Base-by-base conservation (phyloP, 139 green algal species). In the Chlorella sp. region DNA sequence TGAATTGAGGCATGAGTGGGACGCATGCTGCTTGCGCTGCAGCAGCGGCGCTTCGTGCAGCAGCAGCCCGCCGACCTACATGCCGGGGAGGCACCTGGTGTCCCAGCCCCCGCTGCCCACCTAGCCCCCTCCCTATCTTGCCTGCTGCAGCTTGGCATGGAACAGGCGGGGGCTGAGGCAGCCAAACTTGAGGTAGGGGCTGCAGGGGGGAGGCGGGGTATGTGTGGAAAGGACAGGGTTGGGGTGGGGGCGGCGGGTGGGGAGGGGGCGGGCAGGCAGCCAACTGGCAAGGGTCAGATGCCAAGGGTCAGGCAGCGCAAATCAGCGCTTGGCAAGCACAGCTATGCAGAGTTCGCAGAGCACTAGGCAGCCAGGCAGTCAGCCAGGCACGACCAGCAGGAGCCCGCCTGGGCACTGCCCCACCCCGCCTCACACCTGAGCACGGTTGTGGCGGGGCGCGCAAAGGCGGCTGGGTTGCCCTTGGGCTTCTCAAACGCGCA, bases 401-500 rank as follows among this genome's bases (percentile, higher is more conserved):
- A 76, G 68, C 68, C 24, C 22, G 7, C 19, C 32, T 14, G 68
- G 2, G 24, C 73, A 21, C 30, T 1, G 5, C 30, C n/a, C 34
- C 22, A 15, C 34, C 28, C 34, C n/a, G 73, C 73, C n/a, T 2
- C 75, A 14, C 75, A 69, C 84, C 93, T 97, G 40, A 99, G 95
- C 71, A 97, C 95, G 22, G 96, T 98, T 66, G 96, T 98, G 86
- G 96, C 92, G 11, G 96, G 96, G 82, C 92, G 86, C 32, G 92
- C 39, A n/a, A 97, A 98, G n/a, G 94, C 93, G 11, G 93, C 89
- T 30, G 97, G 97, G 89, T 99, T 94, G 19, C 95, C 96, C 66
- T 97, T 95, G 39, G 97, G 97, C 92, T 99, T 99, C 82, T 98
- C 95, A 93, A 99, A 99, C 7, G 57, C 87, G 15, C 91, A 92